Base-by-base conservation (phyloP, 1,139 yeast genomes). In the Geotrichum carabidarum region DNA sequence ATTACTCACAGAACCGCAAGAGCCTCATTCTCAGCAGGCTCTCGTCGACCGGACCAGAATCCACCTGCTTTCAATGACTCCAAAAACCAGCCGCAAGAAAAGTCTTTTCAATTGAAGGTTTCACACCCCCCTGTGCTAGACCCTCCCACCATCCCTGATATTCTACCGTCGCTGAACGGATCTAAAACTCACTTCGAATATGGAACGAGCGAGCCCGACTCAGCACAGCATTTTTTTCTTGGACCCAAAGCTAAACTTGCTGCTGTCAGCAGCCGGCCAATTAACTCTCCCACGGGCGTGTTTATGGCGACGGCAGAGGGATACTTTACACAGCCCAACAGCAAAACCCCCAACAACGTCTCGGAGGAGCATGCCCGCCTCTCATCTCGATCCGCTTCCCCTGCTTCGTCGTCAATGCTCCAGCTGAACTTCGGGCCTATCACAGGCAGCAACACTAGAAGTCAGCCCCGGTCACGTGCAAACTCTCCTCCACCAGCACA, bases 401-500 rank as follows among this genome's bases (percentile, higher is more conserved):
- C 55, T 22, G 38, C 50, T 11, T 44, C 51, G 12, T 48, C 54
- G 2, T 9, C 47, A n/a, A 47, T 36, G 31, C 43, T 47, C 8
- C 55, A 51, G 38, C 14, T 44, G 11, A 36, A 44, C 47, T 36
- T 43, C 35, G 12, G 27, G 11, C 17, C 32, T 27, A 31, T 37
- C 4, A 15, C 52, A 2, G 38, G 31, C 15, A 27, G 18, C 11
- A 47, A 46, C 15, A 18, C 35, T 4, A 42, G 51, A 22, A 35
- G 51, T 4, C 62, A 57, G 15, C 64, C 65, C n/a, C 61, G 59
- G 9, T 59, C 64, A 8, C 45, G 64, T n/a, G 62, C 62, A 11
- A 60, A 48, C 36, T 57, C 63, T 7, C 60, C 65, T 6, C 59
- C 63, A n/a, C 64, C 64, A 5, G 38, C 56, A 2, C 48, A 53